Evolutionary conservation across 345 rosid species (phyloP).

Genomic region (Sonneratia caseolaris): DNA sequence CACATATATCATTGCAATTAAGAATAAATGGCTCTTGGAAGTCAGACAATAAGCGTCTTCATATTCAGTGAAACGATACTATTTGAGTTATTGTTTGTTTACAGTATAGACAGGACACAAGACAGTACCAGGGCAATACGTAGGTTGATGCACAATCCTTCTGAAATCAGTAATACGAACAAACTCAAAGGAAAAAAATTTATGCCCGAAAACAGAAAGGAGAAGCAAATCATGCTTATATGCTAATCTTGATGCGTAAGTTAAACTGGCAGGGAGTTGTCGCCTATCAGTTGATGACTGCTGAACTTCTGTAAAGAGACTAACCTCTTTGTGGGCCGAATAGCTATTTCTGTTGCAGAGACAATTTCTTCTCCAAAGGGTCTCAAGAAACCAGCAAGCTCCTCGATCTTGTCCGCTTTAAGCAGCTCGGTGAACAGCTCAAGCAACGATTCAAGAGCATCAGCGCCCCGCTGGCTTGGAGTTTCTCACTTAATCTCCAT

Average conservation of each 20-base stretch:
- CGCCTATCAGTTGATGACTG: conserved; percentile 30
- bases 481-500: conserved; percentile 39
- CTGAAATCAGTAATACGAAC: not conserved
- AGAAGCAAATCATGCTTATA: conserved; percentile 6
- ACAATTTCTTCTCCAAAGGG: conserved; percentile 90
- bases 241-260: conserved; percentile 13
- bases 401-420: conserved; percentile 74
- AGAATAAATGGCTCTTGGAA: not conserved
- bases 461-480: conserved; percentile 69
- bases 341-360: conserved; percentile 93
- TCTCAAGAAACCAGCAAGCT: conserved; percentile 74
- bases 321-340: conserved; percentile 88
- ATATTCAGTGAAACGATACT: not conserved
- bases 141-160: not conserved
- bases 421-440: conserved; percentile 86
- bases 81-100: not conserved
- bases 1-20: not conserved
- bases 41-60: too few species aligned
- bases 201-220: not conserved
- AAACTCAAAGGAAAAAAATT: not conserved
- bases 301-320: conserved; percentile 62
- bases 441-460: conserved; percentile 79
- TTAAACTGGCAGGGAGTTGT: conserved; percentile 4
- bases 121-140: not conserved
- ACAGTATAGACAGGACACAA: not conserved